A percentile compares a stretch with the other conserved stretches of the same genome.
phyloP scores from a whole-genome alignment of 2,329 filamentous ascomycete genomes.

The Thielaviopsis ethacetica region DNA sequence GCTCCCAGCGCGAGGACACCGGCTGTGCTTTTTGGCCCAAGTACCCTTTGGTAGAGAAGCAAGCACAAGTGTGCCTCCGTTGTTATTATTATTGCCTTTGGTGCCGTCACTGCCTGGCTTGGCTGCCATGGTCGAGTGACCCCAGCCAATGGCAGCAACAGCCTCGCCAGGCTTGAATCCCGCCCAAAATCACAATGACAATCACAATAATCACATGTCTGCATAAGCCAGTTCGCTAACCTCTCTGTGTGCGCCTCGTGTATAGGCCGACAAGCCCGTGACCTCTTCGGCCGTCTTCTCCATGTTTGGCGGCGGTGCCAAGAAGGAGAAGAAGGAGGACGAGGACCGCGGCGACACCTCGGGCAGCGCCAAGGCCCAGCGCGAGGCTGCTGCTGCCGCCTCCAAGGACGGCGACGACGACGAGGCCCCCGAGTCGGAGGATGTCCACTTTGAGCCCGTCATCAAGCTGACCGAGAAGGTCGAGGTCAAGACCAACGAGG shows the following conservation, averaged over 20 bases:
- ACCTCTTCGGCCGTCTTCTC: constrained; percentile 65
- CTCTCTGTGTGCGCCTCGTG: background rate
- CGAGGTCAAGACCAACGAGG: constrained; percentile 95
- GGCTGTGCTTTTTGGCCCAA: too few species aligned
- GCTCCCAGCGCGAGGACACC: too few species aligned
- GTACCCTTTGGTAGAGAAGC: too few species aligned
- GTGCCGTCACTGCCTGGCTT: too few species aligned
- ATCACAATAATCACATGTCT: background rate
- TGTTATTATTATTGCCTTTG: too few species aligned
- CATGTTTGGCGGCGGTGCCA: constrained; percentile 95
- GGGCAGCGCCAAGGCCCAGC: constrained; percentile 71
- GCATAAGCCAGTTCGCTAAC: background rate
- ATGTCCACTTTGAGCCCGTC: constrained; percentile 94
- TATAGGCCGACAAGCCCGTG: constrained; percentile 23
- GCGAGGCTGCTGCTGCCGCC: constrained; percentile 39
- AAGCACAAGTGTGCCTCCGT: too few species aligned
- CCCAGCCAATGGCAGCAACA: background rate
- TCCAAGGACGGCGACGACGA: constrained; percentile 47
- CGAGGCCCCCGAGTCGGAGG: constrained; percentile 69
- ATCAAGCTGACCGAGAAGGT: constrained; percentile 93
- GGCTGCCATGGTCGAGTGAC: too few species aligned
- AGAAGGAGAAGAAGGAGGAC: constrained; percentile 88
- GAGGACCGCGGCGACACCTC: constrained; percentile 76
- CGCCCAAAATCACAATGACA: too few species aligned
- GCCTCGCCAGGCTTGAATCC: background rate